Conservation (phyloP, 495 filamentous ascomycete genomes). For the Lasiosphaeria hispida region DNA sequence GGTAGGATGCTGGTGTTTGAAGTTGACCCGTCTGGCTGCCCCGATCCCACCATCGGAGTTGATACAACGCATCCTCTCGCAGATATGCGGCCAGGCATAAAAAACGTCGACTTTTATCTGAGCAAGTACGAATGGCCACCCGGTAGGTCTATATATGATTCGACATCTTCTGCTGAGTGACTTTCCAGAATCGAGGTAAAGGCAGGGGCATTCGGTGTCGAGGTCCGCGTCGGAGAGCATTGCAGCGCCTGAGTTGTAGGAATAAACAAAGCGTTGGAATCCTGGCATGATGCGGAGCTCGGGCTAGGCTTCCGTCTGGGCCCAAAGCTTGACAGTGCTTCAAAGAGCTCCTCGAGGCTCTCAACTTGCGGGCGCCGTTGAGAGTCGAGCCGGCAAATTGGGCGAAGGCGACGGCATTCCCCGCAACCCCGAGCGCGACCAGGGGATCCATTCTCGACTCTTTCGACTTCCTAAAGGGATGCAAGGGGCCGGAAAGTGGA, state of each 20-base stretch:
- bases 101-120: slow-evolving; percentile 3
- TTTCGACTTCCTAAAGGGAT: too few relatives aligned
- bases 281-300: neutral
- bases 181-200: neutral
- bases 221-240: slow-evolving; percentile 4
- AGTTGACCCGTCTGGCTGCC: too few relatives aligned
- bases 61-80: neutral
- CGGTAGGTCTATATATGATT: neutral
- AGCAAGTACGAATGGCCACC: neutral
- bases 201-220: slow-evolving; percentile 1
- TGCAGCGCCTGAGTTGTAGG: neutral
- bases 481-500: slow-evolving; percentile 1
- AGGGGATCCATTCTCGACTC: slow-evolving; percentile 8
- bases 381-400: slow-evolving; percentile 5
- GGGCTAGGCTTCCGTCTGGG: neutral
- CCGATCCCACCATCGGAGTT: too few relatives aligned
- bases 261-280: neutral
- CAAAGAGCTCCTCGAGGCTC: slow-evolving; percentile 3
- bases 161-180: neutral
- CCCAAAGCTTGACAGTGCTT: neutral
- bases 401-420: slow-evolving; percentile 7
- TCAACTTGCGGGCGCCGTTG: slow-evolving; percentile 1
- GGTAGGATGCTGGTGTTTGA: too few relatives aligned
- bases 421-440: slow-evolving; percentile 4
- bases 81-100: neutral